Evolutionary conservation across 177 flowering plant genomes (phyloP).

Genomic region (Telopea speciosissima): DNA sequence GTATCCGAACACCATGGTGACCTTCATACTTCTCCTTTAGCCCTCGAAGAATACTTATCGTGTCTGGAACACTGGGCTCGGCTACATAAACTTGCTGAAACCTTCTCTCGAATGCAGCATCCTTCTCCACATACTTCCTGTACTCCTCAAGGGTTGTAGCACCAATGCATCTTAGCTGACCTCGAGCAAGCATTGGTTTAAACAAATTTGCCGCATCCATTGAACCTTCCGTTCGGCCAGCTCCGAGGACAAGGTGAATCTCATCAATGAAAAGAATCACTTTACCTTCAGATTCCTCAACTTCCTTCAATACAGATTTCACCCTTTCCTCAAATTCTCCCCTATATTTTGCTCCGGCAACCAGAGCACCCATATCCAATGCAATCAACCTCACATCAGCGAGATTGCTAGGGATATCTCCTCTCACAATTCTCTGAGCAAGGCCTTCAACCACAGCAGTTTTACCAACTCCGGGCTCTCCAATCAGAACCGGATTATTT

Average conservation of each 20-base stretch:
- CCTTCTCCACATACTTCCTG: slow-evolving; percentile 83
- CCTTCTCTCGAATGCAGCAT: slow-evolving; percentile 88
- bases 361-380: slow-evolving; percentile 82
- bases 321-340: slow-evolving; percentile 90
- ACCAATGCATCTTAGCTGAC: slow-evolving; percentile 82
- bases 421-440: slow-evolving; percentile 81
- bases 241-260: slow-evolving; percentile 80
- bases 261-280: slow-evolving; percentile 89
- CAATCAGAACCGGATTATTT: slow-evolving; percentile 89
- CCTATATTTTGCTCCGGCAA: slow-evolving; percentile 83
- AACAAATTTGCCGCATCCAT: slow-evolving; percentile 95
- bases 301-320: slow-evolving; percentile 79
- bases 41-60: slow-evolving; percentile 78
- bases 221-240: slow-evolving; percentile 81
- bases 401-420: slow-evolving; percentile 85
- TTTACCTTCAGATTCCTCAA: slow-evolving; percentile 80
- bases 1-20: slow-evolving; percentile 92
- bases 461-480: slow-evolving; percentile 92
- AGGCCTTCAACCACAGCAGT: slow-evolving; percentile 92
- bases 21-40: slow-evolving; percentile 83
- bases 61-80: slow-evolving; percentile 74
- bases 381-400: slow-evolving; percentile 80
- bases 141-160: slow-evolving; percentile 90
- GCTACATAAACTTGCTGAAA: slow-evolving; percentile 91
- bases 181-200: slow-evolving; percentile 92